Evolutionary conservation across 2,329 filamentous ascomycete species (phyloP), one percentile per base, ranked within the genome.

Genomic region (Nemania sp.): DNA sequence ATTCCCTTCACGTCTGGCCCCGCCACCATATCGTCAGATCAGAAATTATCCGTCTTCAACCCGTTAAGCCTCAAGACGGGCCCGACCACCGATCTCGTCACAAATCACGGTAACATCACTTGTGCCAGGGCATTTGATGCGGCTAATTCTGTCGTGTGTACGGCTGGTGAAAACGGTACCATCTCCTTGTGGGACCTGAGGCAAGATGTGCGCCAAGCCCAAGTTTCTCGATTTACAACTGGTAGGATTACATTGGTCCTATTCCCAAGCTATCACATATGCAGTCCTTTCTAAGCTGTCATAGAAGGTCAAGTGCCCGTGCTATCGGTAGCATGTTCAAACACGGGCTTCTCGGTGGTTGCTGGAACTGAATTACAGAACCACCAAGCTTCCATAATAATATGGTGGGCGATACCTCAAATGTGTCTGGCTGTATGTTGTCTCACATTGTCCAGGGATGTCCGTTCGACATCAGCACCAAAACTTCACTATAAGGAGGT

Each of bases 351-450:
- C 66, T 80, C 85, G 3, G 77, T 94, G 17, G 90, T 87, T 20
- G 86, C 87, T 7, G 91, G 91, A 34, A 92, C 90, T 1, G 91
- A 94, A 69, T 79, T 90, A 39, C 83, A 85, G 42, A 84, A 88
- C 66, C 81, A 86, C 72, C 80, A 83, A 59, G 84, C 86, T 15
- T 84, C 83, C 5, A 83, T 90, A 48, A 70, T 83, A 42, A 76
- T 89, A 64, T 90, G 87, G 87, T 87, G 73, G 61, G 76, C 64
- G n/a, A n/a, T 17, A 2, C 7, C 37, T 25, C 2, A 17, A n/a
- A 13, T 20, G 17, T 5, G 5, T 49, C 32, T 17, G 2, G 35
- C 2, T 9, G 17, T 18, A 51, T 15, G n/a, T 21, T 20, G 2
- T 52, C 56, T 59, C 42, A 68, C 68, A 65, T 46, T 64, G 20